Evolutionary conservation across 1,139 yeast species (phyloP), one percentile per base, ranked within the genome.

Genomic region (Debaryomyces singareniensis): DNA sequence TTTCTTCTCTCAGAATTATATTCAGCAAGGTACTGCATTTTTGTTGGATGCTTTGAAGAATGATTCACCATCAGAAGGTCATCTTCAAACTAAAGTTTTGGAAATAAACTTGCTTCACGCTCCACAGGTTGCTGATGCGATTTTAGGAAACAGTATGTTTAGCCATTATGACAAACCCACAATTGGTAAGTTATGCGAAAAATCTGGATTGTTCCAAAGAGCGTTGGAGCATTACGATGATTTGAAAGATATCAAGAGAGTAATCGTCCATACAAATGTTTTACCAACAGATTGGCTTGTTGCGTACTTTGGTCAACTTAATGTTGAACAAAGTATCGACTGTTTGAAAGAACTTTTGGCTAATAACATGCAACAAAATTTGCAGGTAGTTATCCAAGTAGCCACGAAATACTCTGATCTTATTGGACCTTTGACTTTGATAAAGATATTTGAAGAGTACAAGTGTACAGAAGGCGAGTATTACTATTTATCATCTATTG

Each of bases 51-150:
- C 97, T 6, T 73, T 93, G 54, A 91, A 91, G 66, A 86, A 81
- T 42, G 96, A 93, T 59, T 71, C 80, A 26, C 97, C 98, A 30
- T 85, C 91, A 39, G 96, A 91, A 53, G 97, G 96, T 12, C 95
- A 87, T 50, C 69, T 93, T 52, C 98, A 93, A 69, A 93, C 98
- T 11, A 78, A 94, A 51, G 78, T 93, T 32, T 74, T 93, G 46
- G 98, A 93, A 61, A 87, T 85, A 44, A 93, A 93, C 58, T 69
- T 93, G 54, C 61, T 85, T 54, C 94, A 89, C 53, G 98, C 98
- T 7, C 99, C 99, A 30, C 98, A 93, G 69, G 98, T 93, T 34
- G 99, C 98, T 26, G 98, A 93, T 61, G 99, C 99, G 13, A 93
- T 91, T 43, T 72, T 91, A 51, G 96, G 97, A 37, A 91, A 91